Evolutionary conservation across 805 yeast genomes (phyloP).

Genomic region (Dipodascus albidus): DNA sequence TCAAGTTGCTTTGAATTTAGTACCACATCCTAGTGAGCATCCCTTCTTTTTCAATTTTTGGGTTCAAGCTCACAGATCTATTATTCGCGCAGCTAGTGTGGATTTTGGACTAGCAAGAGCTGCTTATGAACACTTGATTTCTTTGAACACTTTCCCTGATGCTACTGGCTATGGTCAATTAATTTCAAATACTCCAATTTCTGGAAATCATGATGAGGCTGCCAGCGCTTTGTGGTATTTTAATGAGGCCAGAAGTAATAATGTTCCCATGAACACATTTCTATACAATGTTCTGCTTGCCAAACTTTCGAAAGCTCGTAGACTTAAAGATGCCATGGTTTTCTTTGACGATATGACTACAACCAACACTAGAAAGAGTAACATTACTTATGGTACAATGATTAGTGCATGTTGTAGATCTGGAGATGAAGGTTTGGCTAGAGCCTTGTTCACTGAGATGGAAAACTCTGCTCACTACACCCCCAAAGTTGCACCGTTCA

Average conservation of each 20-base stretch:
- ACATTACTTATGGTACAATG: conserved; percentile 29
- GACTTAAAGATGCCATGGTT: conserved; percentile 22
- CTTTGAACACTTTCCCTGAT: conserved; percentile 23
- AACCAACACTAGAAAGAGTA: conserved; percentile 15
- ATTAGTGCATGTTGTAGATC: conserved; percentile 28
- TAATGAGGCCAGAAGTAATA: conserved; percentile 20
- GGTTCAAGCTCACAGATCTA: conserved; percentile 19
- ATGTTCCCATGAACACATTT: conserved; percentile 23
- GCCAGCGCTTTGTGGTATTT: conserved; percentile 23
- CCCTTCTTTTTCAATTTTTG: conserved; percentile 17
- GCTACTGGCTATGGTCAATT: conserved; percentile 27
- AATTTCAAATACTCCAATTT: conserved; percentile 18
- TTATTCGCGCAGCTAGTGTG: conserved; percentile 19
- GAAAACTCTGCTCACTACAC: conserved; percentile 21
- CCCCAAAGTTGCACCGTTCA: conserved; percentile 28
- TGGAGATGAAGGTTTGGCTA: conserved; percentile 24
- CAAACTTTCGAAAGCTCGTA: conserved; percentile 27
- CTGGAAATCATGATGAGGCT: conserved; percentile 22
- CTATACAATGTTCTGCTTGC: conserved; percentile 27
- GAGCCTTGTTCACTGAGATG: conserved; percentile 25
- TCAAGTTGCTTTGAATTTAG: conserved; percentile 7
- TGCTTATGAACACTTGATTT: conserved; percentile 19
- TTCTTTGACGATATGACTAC: conserved; percentile 24
- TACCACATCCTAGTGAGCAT: conserved; percentile 14
- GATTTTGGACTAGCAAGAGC: conserved; percentile 16